Conservation (phyloP, 331 rosid species). For the Stylosanthes scabra region DNA sequence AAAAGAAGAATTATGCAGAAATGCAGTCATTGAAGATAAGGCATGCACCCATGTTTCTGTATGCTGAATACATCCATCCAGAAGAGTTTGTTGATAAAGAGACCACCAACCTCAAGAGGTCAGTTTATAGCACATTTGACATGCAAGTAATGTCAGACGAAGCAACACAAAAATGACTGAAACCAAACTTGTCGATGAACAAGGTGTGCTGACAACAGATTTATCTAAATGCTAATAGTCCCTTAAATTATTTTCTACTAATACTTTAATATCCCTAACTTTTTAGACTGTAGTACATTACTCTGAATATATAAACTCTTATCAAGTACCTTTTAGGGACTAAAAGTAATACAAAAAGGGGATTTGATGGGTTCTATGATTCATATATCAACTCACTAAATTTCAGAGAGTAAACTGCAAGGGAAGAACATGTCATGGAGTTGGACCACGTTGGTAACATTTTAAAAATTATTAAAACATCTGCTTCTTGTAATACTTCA, state of each 20-base stretch:
- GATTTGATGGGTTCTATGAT: not conserved
- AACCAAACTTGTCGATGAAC: not conserved
- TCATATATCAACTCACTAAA: not conserved
- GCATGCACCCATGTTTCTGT: not conserved
- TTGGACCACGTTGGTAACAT: not conserved
- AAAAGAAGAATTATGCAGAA: not conserved
- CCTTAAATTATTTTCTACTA: not conserved
- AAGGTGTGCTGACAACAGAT: constrained; percentile 1
- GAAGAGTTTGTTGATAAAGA: not conserved
- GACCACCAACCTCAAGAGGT: constrained; percentile 1
- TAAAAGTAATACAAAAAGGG: not conserved
- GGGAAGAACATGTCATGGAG: not conserved
- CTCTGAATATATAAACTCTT: not conserved
- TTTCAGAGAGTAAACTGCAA: not conserved
- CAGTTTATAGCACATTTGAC: not conserved
- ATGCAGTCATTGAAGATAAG: constrained; percentile 11
- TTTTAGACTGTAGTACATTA: not conserved
- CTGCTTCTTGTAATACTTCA: constrained; percentile 14
- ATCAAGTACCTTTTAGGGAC: not conserved
- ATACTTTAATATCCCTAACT: not conserved
- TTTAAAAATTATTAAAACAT: not conserved
- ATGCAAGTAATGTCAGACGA: constrained; percentile 10
- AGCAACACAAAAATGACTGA: not conserved
- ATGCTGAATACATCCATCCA: constrained; percentile 8
- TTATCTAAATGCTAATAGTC: not conserved